Evolutionary conservation across 1,284 basidiomycete genomes (phyloP), one percentile per base, ranked within the genome.

Genomic region (Microbotryomycetes sp.): DNA sequence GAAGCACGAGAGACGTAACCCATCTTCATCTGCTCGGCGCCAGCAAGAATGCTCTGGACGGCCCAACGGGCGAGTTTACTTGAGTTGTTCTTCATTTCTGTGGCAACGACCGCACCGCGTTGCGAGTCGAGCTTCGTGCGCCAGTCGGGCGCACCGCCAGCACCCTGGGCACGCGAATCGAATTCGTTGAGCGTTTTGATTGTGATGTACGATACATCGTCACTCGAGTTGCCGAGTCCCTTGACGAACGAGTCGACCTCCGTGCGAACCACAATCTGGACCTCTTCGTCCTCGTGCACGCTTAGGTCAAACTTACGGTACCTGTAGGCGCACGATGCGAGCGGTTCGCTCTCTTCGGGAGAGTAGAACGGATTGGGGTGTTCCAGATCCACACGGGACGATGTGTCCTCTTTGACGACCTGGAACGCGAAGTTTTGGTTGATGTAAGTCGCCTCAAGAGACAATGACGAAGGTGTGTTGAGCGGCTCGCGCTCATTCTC

Each of bases 41-140:
- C 96, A 52, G 96, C 92, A 47, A 99, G 81, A 57, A 97, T 82
- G 74, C 89, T 90, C 80, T 97, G 93, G 30, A 97, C 88, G 0
- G 96, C 87, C 89, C 94, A 99, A 74, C 94, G 89, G 21, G 94
- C 93, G 54, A 99, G 83, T 78, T 98, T 98, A 80, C 87, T 93
- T 73, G 88, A 91, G 79, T 99, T 99, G 80, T 98, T 99, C 82
- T 98, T 98, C 96, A 98, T 97, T 81, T 99, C 96, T 47, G 91
- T 96, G 51, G 96, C 92, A 60, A 98, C 91, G 49, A 99, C 94
- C 3, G 96, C 96, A 72, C 96, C 96, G 62, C 93, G 86, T 77
- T 97, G 93, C 7, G 88, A 85, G 77, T 99, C 96, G 55, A 99
- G 81, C 77, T 96, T 96, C 53, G 88, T 83, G 53, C 93, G 85